Evolutionary conservation across 164 flowering plant genomes (phyloP).

Genomic region (Vitis amurensis): DNA sequence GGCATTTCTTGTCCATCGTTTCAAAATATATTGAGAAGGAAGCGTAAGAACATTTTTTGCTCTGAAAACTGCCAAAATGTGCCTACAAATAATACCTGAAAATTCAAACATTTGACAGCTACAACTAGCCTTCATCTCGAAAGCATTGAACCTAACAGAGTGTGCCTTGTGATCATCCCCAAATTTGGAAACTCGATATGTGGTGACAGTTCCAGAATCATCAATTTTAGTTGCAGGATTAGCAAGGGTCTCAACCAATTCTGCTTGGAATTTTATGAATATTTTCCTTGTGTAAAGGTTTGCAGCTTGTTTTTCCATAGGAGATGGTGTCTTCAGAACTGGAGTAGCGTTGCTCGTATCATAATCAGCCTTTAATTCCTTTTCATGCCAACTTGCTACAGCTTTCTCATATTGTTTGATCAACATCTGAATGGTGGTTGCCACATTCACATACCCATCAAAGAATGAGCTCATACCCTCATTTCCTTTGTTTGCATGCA

Average conservation of each 20-base stretch:
- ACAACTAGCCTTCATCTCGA: constrained; percentile 46
- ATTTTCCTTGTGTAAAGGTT: constrained; percentile 31
- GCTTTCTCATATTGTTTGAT: constrained; percentile 41
- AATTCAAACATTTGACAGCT: constrained; percentile 48
- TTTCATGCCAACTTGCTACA: constrained; percentile 38
- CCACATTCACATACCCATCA: constrained; percentile 35
- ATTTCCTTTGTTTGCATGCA: constrained; percentile 14
- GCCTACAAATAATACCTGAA: constrained; percentile 46
- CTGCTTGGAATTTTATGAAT: constrained; percentile 45
- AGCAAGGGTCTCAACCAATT: constrained; percentile 45
- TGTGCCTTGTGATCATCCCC: constrained; percentile 45
- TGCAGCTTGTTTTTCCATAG: constrained; percentile 54
- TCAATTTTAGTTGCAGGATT: constrained; percentile 41
- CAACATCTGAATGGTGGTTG: constrained; percentile 39
- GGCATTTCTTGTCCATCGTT: constrained; percentile 51
- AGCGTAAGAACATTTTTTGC: constrained; percentile 46
- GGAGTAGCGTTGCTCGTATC: constrained; percentile 36
- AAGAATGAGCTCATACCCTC: constrained; percentile 27
- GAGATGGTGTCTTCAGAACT: constrained; percentile 45
- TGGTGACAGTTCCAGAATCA: constrained; percentile 32
- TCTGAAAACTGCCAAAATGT: constrained; percentile 42
- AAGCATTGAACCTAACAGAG: constrained; percentile 31
- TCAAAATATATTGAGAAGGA: constrained; percentile 45
- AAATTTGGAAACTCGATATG: constrained; percentile 42
- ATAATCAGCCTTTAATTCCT: constrained; percentile 37